Evolutionary conservation across 2,329 filamentous ascomycete species (phyloP).

Genomic region (Aspergillus brasiliensis): DNA sequence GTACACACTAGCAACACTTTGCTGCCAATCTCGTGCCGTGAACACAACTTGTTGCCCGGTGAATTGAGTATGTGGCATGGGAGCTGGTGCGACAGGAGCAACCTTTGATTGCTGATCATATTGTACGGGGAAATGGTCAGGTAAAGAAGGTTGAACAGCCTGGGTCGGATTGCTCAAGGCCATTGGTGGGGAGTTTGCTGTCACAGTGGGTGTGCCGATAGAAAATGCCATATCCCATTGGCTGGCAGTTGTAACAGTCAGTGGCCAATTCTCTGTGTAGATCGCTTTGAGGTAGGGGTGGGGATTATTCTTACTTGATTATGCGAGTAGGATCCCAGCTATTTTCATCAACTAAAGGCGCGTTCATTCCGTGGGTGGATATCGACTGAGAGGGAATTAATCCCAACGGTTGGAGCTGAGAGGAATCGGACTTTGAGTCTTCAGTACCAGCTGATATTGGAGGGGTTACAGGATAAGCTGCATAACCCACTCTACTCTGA

Average conservation of each 20-base stretch:
- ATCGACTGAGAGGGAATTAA: conserved; percentile 41
- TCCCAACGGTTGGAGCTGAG: conserved; percentile 65
- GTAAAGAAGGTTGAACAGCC: conserved; percentile 28
- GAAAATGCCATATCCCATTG: conserved; percentile 97
- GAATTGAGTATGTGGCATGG: conserved; percentile 37
- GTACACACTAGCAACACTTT: conserved; percentile 51
- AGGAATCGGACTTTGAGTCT: conserved; percentile 77
- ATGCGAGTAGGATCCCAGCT: conserved; percentile 86
- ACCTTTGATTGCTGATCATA: conserved; percentile 36
- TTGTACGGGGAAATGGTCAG: conserved; percentile 38
- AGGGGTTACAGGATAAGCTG: conserved; percentile 72
- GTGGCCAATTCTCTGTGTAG: background rate
- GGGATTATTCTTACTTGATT: conserved; percentile 73
- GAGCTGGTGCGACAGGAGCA: conserved; percentile 30
- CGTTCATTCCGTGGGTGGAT: conserved; percentile 50
- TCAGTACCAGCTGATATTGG: conserved; percentile 73
- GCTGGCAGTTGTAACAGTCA: conserved; percentile 49
- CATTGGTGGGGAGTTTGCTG: conserved; percentile 47
- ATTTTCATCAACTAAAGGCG: conserved; percentile 65
- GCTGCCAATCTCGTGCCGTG: conserved; percentile 51
- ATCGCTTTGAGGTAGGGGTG: background rate
- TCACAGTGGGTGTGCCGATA: conserved; percentile 57
- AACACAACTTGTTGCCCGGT: conserved; percentile 41
- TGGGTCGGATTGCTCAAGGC: conserved; percentile 33
- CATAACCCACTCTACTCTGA: conserved; percentile 52